These are phyloP conservation scores for Cladosporium oxysporum DNA, from an alignment of 2,329 filamentous ascomycete species.

Conservation along the genomic window DNA sequence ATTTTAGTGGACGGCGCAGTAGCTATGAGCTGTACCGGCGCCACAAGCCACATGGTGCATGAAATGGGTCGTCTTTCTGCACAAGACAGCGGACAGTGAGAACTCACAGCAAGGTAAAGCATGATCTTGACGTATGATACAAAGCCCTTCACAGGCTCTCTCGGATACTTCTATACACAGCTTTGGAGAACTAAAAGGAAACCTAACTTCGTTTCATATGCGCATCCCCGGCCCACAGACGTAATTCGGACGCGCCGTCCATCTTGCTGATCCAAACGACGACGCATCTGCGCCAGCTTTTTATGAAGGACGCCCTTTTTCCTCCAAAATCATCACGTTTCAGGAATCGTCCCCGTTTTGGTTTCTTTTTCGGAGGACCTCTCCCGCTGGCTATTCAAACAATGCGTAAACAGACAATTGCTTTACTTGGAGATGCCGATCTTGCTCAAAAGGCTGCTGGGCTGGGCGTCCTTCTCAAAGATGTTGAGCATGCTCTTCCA, in stretches of 20 bases:
- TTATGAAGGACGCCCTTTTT: background rate
- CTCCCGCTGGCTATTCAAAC: background rate
- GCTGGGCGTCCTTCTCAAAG: constrained; percentile 58
- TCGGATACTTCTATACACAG: constrained; percentile 19
- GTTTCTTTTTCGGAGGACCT: background rate
- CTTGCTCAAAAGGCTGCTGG: constrained; percentile 53
- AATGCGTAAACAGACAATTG: background rate
- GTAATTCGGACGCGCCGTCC: background rate
- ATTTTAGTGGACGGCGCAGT: background rate
- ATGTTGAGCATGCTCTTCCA: constrained; percentile 91
- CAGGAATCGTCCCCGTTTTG: background rate
- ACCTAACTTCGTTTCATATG: constrained; percentile 19
- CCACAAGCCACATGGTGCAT: background rate
- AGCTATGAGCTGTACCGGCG: background rate
- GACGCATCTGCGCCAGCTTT: background rate
- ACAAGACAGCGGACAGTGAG: background rate
- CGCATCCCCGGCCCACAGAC: background rate
- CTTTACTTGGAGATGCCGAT: constrained; percentile 55
- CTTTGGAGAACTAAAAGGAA: constrained; percentile 7
- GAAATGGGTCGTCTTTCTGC: background rate
- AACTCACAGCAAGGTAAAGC: background rate
- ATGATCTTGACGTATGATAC: constrained; percentile 13
- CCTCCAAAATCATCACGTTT: constrained; percentile 1
- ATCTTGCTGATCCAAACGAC: constrained; percentile 12
- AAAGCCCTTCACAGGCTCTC: constrained; percentile 15